These are phyloP conservation scores for Fraxinus velutina DNA, from an alignment of 305 asterid species.

Conservation along the genomic window DNA sequence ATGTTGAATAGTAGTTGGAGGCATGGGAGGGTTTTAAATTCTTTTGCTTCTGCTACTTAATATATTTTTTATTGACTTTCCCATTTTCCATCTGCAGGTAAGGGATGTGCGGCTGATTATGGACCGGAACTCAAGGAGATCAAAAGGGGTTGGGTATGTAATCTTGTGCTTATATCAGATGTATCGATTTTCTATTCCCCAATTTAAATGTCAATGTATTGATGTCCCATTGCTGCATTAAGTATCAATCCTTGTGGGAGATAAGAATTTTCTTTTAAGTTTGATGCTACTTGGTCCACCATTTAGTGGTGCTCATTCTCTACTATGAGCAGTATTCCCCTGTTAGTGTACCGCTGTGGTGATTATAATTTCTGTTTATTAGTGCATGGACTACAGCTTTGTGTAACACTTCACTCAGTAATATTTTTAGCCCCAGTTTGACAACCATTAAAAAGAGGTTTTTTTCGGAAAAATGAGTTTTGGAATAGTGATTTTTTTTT, in stretches of 20 bases:
- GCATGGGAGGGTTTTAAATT: not conserved
- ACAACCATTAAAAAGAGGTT: no score
- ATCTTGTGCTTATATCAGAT: constrained; percentile 11
- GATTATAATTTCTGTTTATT: not conserved
- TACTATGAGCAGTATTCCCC: not conserved
- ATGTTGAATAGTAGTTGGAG: not conserved
- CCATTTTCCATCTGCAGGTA: constrained; percentile 45
- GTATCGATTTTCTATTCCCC: not conserved
- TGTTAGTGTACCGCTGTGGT: not conserved
- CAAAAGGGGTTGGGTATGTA: constrained; percentile 98
- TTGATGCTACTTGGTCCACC: not conserved
- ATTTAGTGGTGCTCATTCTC: constrained; percentile 12
- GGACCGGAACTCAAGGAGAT: constrained; percentile 95
- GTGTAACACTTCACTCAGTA: not conserved
- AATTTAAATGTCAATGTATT: not conserved
- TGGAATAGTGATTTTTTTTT: no score
- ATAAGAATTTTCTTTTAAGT: not conserved
- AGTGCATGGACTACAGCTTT: not conserved
- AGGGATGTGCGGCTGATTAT: constrained; percentile 92
- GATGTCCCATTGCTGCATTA: not conserved
- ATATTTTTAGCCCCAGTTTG: not conserved
- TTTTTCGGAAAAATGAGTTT: no score
- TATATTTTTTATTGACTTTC: not conserved
- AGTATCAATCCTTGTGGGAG: not conserved
- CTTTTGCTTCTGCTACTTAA: not conserved